Conservation (phyloP, 108 stramenopile genomes). For the Parietichytrium sp. region DNA sequence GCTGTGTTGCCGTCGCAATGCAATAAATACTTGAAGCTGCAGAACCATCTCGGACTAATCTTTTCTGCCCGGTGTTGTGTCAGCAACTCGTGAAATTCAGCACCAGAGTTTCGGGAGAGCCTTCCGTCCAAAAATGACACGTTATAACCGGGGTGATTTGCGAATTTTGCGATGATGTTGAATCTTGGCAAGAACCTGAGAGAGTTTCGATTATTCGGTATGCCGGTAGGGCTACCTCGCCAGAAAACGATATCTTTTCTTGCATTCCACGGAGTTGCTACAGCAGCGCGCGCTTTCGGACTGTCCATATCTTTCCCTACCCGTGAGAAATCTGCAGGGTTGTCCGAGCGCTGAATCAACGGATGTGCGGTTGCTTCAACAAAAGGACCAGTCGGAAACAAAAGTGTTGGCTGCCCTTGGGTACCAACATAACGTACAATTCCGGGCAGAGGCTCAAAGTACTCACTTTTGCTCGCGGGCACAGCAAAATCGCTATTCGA, state of each 20-base stretch:
- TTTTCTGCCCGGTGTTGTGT: neutral
- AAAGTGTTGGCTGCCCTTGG: neutral
- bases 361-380: neutral
- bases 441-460: slow-evolving; percentile 1
- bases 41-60: neutral
- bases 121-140: neutral
- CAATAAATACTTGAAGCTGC: neutral
- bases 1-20: slow-evolving; percentile 21
- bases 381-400: neutral
- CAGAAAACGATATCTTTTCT: slow-evolving; percentile 11
- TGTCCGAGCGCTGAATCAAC: neutral
- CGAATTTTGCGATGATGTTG: neutral
- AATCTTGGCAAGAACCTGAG: neutral
- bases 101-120: neutral
- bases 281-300: neutral
- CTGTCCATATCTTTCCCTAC: neutral
- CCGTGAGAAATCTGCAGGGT: no score
- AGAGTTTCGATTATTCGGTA: neutral
- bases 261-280: neutral
- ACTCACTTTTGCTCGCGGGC: neutral
- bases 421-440: neutral
- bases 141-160: neutral
- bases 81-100: neutral
- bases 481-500: neutral
- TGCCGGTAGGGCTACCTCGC: slow-evolving; percentile 33